These are phyloP conservation scores for Ogataea philodendri DNA, from an alignment of 805 yeast genomes.

Conservation along the genomic window DNA sequence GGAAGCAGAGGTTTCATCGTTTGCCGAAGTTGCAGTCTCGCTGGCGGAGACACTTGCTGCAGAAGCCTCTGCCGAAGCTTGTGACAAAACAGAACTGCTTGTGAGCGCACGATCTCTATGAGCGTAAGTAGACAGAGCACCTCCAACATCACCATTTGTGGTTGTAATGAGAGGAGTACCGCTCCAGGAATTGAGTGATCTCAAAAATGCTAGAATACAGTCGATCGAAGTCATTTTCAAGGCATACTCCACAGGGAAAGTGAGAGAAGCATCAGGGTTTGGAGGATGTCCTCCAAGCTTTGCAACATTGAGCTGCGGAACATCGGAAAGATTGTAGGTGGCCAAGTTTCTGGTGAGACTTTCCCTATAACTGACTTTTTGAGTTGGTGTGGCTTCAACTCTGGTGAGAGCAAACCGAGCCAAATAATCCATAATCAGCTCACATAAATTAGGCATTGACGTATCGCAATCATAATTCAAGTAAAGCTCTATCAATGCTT, in stretches of 20 bases:
- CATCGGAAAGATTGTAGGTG: slow-evolving; percentile 68
- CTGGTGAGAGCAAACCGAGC: slow-evolving; percentile 68
- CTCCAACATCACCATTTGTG: slow-evolving; percentile 4
- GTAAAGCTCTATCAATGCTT: slow-evolving; percentile 87
- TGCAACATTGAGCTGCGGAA: slow-evolving; percentile 74
- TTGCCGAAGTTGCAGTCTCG: slow-evolving; percentile 13
- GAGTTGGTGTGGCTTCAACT: slow-evolving; percentile 68
- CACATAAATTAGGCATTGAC: slow-evolving; percentile 79
- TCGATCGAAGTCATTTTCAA: slow-evolving; percentile 78
- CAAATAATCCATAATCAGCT: slow-evolving; percentile 73
- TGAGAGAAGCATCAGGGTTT: slow-evolving; percentile 49
- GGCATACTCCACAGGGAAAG: slow-evolving; percentile 77
- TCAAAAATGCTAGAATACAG: slow-evolving; percentile 75
- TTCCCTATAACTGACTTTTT: slow-evolving; percentile 56
- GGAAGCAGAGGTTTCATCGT: slow-evolving; percentile 37
- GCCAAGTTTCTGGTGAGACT: slow-evolving; percentile 55
- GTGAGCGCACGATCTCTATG: slow-evolving; percentile 20
- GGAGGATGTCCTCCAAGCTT: slow-evolving; percentile 55
- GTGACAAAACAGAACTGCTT: slow-evolving; percentile 29
- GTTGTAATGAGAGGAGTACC: slow-evolving; percentile 44
- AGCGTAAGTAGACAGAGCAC: slow-evolving; percentile 4
- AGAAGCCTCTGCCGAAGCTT: slow-evolving; percentile 24
- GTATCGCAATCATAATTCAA: slow-evolving; percentile 93
- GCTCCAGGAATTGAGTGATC: slow-evolving; percentile 85
- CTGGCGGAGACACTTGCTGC: slow-evolving; percentile 18